phyloP scores from a whole-genome alignment of 768 basidiomycete species.

The Lactifluus rugatus region DNA sequence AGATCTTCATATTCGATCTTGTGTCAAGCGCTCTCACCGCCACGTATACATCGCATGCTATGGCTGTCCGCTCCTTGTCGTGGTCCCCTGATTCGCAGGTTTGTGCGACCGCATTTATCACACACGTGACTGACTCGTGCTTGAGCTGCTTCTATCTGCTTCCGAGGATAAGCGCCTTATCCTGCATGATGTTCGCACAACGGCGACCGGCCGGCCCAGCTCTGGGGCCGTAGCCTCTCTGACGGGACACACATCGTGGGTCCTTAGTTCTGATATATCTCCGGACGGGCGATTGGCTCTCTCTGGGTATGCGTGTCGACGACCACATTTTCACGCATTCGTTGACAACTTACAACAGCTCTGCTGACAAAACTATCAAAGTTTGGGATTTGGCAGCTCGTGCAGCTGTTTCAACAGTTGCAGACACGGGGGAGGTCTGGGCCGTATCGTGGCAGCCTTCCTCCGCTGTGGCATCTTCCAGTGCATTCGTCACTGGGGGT shows the following conservation, averaged over 20 bases:
- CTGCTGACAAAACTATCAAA: slow-evolving; percentile 78
- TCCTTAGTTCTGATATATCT: slow-evolving; percentile 71
- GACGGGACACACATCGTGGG: slow-evolving; percentile 87
- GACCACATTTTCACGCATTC: background rate
- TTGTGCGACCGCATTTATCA: slow-evolving; percentile 23
- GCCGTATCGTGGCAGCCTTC: slow-evolving; percentile 71
- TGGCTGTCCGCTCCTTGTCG: slow-evolving; percentile 75
- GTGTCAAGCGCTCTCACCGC: slow-evolving; percentile 53
- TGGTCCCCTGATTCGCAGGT: slow-evolving; percentile 91
- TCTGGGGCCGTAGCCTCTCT: slow-evolving; percentile 77
- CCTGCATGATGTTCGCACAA: slow-evolving; percentile 79
- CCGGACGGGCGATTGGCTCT: slow-evolving; percentile 71
- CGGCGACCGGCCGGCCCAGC: slow-evolving; percentile 47
- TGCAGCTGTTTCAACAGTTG: slow-evolving; percentile 63
- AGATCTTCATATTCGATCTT: slow-evolving; percentile 78
- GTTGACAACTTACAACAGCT: slow-evolving; percentile 33
- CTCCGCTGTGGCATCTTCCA: slow-evolving; percentile 42
- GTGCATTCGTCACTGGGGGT: slow-evolving; percentile 65
- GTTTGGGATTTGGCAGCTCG: slow-evolving; percentile 79
- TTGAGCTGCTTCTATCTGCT: slow-evolving; percentile 74
- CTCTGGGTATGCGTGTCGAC: slow-evolving; percentile 53
- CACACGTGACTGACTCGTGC: background rate
- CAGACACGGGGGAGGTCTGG: slow-evolving; percentile 79
- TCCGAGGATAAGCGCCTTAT: slow-evolving; percentile 91
- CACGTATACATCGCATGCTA: slow-evolving; percentile 82